Evolutionary conservation across 371 early-diverging fungal species (phyloP).

Genomic region (Mucor lusitanicus): DNA sequence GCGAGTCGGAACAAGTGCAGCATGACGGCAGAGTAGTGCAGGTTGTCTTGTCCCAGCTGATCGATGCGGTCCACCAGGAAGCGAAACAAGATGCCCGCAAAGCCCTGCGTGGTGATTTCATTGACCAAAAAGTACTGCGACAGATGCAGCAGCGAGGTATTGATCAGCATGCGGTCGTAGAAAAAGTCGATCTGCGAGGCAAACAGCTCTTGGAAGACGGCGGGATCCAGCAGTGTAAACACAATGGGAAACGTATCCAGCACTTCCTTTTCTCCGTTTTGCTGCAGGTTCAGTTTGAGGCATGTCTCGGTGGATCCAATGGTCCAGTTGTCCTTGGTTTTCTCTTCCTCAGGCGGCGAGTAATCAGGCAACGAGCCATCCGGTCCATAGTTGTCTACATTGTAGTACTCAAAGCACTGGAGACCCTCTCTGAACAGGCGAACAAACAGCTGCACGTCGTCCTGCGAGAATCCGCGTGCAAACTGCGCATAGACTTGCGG

Average conservation of each 20-base stretch:
- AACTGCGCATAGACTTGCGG: conserved; percentile 42
- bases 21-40: conserved; percentile 77
- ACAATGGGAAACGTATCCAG: conserved; percentile 90
- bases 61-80: conserved; percentile 86
- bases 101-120: conserved; percentile 76
- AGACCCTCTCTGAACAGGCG: conserved; percentile 85
- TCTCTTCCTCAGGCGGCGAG: conserved; percentile 15
- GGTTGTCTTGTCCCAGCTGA: conserved; percentile 78
- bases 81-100: conserved; percentile 77
- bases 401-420: conserved; percentile 85
- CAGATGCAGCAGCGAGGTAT: conserved; percentile 80
- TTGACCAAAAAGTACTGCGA: conserved; percentile 90
- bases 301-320: conserved; percentile 34
- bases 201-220: conserved; percentile 95
- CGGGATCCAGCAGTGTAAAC: conserved; percentile 86
- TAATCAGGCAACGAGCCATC: conserved; percentile 50
- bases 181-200: conserved; percentile 85
- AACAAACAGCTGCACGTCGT: conserved; percentile 69
- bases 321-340: conserved; percentile 31
- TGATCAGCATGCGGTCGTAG: conserved; percentile 80
- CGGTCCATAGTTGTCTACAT: conserved; percentile 68
- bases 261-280: conserved; percentile 76
- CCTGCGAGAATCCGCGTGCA: conserved; percentile 69
- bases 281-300: conserved; percentile 63
- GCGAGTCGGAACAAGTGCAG: conserved; percentile 91